Conservation (phyloP, 768 basidiomycete species). For the Mycena haematopus region DNA sequence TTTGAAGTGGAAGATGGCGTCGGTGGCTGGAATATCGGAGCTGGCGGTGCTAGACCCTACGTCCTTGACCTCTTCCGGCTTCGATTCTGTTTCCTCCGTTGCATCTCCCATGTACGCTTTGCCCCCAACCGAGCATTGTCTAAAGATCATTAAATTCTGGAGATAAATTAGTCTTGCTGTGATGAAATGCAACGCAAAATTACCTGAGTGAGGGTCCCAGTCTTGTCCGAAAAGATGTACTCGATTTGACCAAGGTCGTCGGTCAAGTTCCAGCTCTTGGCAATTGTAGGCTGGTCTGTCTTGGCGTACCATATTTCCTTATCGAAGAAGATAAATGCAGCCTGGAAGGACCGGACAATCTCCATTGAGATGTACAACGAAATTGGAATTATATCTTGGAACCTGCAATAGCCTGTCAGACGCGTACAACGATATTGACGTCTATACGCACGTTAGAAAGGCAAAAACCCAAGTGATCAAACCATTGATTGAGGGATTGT, state of each 20-base stretch:
- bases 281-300: constrained; percentile 76
- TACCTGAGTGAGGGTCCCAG: constrained; percentile 92
- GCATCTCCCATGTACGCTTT: constrained; percentile 80
- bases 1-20: constrained; percentile 57
- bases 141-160: constrained; percentile 92
- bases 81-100: constrained; percentile 28
- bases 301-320: constrained; percentile 84
- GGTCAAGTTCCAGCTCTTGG: constrained; percentile 93
- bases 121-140: constrained; percentile 90
- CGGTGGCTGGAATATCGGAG: constrained; percentile 5
- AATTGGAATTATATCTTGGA: constrained; percentile 97
- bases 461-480: constrained; percentile 87
- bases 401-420: constrained; percentile 46
- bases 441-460: constrained; percentile 76
- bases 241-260: constrained; percentile 99
- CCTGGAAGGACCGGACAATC: constrained; percentile 88
- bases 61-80: constrained; percentile 22
- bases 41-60: constrained; percentile 32
- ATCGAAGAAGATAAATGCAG: constrained; percentile 96
- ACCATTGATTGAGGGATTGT: constrained; percentile 92
- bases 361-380: constrained; percentile 99
- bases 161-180: constrained; percentile 6
- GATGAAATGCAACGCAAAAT: constrained; percentile 25
- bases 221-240: constrained; percentile 99
- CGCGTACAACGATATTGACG: neutral